These are phyloP conservation scores for Colletotrichum paranaense DNA, from an alignment of 2,329 filamentous ascomycete genomes.

Conservation along the genomic window DNA sequence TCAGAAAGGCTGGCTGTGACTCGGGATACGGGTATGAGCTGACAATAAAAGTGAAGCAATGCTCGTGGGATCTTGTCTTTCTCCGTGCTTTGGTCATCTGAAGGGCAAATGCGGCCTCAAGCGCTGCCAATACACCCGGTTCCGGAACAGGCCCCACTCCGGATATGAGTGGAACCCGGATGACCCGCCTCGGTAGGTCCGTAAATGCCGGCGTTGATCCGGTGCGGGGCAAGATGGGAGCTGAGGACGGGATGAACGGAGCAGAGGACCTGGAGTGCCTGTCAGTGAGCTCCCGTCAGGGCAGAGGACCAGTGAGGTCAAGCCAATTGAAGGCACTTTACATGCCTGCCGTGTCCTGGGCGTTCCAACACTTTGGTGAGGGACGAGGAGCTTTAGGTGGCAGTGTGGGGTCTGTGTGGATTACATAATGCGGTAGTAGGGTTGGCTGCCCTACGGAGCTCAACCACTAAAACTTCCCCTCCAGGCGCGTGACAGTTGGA, in stretches of 20 bases:
- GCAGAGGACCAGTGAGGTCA: background rate
- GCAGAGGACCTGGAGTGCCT: background rate
- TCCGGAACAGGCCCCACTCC: background rate
- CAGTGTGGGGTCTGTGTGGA: background rate
- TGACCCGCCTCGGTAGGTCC: background rate
- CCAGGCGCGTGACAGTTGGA: slow-evolving; percentile 7
- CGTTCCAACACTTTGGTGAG: background rate
- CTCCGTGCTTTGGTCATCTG: background rate
- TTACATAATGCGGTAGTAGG: slow-evolving; percentile 31
- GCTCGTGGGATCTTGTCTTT: background rate
- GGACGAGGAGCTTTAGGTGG: background rate
- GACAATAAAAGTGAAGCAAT: no score
- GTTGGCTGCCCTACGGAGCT: slow-evolving; percentile 35
- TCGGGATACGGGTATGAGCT: no score
- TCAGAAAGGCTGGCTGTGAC: no score
- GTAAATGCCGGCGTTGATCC: background rate
- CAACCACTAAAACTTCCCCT: slow-evolving; percentile 34
- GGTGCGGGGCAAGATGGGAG: no score
- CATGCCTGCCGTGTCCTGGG: no score
- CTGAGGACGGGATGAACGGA: background rate
- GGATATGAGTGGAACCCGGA: background rate
- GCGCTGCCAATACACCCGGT: background rate
- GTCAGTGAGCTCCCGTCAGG: no score
- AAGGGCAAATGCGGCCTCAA: background rate
- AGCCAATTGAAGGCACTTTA: background rate